Evolutionary conservation across 768 basidiomycete genomes (phyloP).

Genomic region (Leucocoprinus sp.): DNA sequence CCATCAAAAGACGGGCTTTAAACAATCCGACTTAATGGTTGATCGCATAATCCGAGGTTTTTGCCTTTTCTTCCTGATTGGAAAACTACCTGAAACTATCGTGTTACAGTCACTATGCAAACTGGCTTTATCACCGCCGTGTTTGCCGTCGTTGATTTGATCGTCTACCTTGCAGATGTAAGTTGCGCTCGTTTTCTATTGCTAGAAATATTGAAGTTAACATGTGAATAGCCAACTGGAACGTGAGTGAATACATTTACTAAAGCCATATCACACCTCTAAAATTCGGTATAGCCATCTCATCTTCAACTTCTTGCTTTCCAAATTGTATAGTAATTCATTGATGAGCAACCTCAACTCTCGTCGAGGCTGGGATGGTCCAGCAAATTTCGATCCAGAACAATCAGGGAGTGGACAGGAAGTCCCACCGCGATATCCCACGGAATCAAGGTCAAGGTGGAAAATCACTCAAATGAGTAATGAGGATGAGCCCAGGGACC

Average conservation of each 20-base stretch:
- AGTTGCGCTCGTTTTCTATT: constrained; percentile 1
- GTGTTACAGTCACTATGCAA: constrained; percentile 26
- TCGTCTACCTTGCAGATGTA: constrained; percentile 23
- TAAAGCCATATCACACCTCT: background rate
- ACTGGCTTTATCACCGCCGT: constrained; percentile 29
- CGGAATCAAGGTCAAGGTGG: too few species aligned
- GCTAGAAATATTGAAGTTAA: background rate
- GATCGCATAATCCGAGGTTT: constrained; percentile 34
- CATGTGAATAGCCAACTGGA: constrained; percentile 10
- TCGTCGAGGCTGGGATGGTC: constrained; percentile 22
- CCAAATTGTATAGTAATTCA: constrained; percentile 34
- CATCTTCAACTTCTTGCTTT: constrained; percentile 28
- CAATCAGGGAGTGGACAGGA: too few species aligned
- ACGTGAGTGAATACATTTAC: constrained; percentile 6
- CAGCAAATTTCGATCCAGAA: too few species aligned
- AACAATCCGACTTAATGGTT: constrained; percentile 31
- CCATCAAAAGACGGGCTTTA: constrained; percentile 34
- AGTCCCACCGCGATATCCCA: too few species aligned
- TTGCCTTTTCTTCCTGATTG: constrained; percentile 6
- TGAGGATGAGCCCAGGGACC: too few species aligned
- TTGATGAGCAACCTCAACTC: constrained; percentile 32
- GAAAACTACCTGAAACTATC: background rate
- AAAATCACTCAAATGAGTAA: too few species aligned
- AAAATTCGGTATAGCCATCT: constrained; percentile 21
- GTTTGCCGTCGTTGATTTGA: constrained; percentile 25